Evolutionary conservation across 2,329 filamentous ascomycete species (phyloP).

Genomic region (Ophiostoma piceae): DNA sequence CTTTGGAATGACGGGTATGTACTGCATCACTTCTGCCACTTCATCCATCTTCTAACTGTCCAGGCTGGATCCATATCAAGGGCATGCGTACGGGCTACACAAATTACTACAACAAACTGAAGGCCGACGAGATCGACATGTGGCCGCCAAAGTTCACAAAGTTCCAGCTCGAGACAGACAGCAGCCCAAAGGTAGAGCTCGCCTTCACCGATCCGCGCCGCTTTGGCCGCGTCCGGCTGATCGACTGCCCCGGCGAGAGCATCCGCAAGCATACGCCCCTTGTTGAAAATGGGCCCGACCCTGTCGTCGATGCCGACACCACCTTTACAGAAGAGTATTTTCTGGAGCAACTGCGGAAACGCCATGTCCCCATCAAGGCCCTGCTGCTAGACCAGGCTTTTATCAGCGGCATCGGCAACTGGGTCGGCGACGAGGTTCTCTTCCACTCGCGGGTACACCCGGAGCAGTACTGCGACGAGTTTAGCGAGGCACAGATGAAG

Average conservation of each 20-base stretch:
- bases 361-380: slow-evolving; percentile 83
- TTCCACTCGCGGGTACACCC: slow-evolving; percentile 87
- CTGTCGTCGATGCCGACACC: slow-evolving; percentile 70
- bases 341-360: slow-evolving; percentile 61
- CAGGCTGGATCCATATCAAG: slow-evolving; percentile 74
- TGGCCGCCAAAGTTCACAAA: slow-evolving; percentile 94
- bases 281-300: slow-evolving; percentile 90
- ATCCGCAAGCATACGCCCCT: slow-evolving; percentile 74
- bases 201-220: slow-evolving; percentile 82
- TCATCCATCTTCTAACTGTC: not conserved
- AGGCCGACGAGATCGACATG: slow-evolving; percentile 49
- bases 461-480: slow-evolving; percentile 84
- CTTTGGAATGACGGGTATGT: slow-evolving; percentile 64
- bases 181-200: slow-evolving; percentile 50
- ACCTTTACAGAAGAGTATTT: slow-evolving; percentile 73
- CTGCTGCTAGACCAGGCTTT: slow-evolving; percentile 80
- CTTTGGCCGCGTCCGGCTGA: slow-evolving; percentile 71
- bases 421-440: slow-evolving; percentile 92
- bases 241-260: slow-evolving; percentile 70
- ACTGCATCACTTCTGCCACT: not conserved
- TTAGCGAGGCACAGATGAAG: slow-evolving; percentile 65
- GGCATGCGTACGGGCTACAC: slow-evolving; percentile 72
- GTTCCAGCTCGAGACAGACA: slow-evolving; percentile 65
- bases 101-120: slow-evolving; percentile 72
- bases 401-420: slow-evolving; percentile 92